phyloP scores from a whole-genome alignment of 805 yeast genomes.

The Starmerella powellii region DNA sequence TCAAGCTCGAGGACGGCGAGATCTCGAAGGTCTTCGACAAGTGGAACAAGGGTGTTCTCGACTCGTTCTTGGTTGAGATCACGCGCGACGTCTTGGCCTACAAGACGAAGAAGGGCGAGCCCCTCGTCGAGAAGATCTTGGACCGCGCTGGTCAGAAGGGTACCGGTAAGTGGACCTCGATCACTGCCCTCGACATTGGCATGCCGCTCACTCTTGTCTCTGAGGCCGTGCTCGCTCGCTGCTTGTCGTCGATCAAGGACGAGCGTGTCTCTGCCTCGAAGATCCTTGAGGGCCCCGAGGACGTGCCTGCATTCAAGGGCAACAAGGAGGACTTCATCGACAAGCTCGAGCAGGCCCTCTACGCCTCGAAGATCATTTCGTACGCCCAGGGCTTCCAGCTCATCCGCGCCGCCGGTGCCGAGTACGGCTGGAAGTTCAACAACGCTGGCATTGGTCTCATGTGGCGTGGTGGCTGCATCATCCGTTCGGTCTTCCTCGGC shows the following conservation, averaged over 20 bases:
- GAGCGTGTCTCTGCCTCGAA: conserved; percentile 84
- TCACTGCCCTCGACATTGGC: conserved; percentile 93
- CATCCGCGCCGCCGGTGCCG: conserved; percentile 95
- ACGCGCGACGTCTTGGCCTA: conserved; percentile 87
- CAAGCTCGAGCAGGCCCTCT: conserved; percentile 92
- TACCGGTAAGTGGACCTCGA: conserved; percentile 99
- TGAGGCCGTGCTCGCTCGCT: conserved; percentile 96
- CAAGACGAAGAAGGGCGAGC: conserved; percentile 82
- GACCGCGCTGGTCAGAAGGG: conserved; percentile 99
- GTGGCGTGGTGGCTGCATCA: conserved; percentile 99
- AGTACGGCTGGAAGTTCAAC: conserved; percentile 93
- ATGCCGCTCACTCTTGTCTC: conserved; percentile 97
- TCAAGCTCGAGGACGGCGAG: conserved; percentile 81
- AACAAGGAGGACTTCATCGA: conserved; percentile 79
- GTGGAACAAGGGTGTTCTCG: conserved; percentile 97
- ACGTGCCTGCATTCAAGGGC: conserved; percentile 46
- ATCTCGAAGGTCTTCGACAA: conserved; percentile 80
- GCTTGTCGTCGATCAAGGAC: conserved; percentile 79
- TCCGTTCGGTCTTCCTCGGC: conserved; percentile 95
- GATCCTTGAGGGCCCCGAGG: conserved; percentile 64
- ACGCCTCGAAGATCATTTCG: conserved; percentile 96
- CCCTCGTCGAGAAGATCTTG: conserved; percentile 89
- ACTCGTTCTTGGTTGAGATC: conserved; percentile 92
- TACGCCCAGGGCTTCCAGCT: conserved; percentile 99
- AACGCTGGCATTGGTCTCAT: conserved; percentile 96